Evolutionary conservation across 768 basidiomycete genomes (phyloP), one percentile per base, ranked within the genome.

Genomic region (Trametes sanguinea): DNA sequence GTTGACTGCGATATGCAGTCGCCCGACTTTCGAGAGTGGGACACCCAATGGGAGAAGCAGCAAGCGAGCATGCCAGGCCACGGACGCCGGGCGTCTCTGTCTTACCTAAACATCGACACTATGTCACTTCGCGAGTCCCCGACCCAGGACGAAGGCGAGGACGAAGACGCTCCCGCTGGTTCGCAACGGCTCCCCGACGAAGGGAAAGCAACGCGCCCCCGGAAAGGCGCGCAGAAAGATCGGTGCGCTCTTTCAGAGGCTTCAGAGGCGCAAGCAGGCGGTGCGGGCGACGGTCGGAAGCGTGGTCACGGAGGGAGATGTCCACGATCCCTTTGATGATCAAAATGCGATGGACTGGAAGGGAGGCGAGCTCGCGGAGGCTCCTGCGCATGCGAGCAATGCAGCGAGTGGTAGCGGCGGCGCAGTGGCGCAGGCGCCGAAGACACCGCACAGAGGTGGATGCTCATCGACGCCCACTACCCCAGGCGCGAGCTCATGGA

Each of bases 391-490:
- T 22, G 22, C 22, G 22, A 22, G 22, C 22, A 22, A 22, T 22
- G 22, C 22, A 22, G 22, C 22, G 22, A 22, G 22, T 22, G 22
- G 22, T 22, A 22, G 22, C 22, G 22, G 22, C 22, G 22, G 22
- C 22, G 22, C 29, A 50, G 48, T 47, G 27, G 9, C 40, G 37
- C 17, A 17, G 32, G 42, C 33, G 10, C 57, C 57, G 7, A 51
- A 44, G 17, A 59, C 57, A 11, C 57, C 57, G 6, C 30, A 32
- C 40, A 17, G 50, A 30, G 30, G 14, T 22, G 29, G 17, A 16
- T 27, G 4, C 57, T 22, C 42, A 32, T 59, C 57, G 5, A 42
- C 50, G 42, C 57, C 57, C 2, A 35, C 50, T 3, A 59, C 50
- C 0, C 57, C 57, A 10, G 27, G 42, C 6, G 17, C 32, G 11